Evolutionary conservation across 202 grass and related monocot genomes (phyloP).

Genomic region (Digitaria exilis): DNA sequence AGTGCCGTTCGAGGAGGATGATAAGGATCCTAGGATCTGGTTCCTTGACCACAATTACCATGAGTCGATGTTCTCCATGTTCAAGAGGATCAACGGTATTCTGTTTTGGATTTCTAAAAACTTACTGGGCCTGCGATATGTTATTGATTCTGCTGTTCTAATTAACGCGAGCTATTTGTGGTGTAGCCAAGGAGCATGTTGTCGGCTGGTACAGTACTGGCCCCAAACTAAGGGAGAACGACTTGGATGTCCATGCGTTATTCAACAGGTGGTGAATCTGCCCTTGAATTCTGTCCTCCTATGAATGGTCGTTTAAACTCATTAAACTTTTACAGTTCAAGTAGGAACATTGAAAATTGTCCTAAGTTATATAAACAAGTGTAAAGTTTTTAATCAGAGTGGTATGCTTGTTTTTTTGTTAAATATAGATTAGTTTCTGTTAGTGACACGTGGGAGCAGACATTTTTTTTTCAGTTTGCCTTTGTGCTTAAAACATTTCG

Average conservation of each 20-base stretch:
- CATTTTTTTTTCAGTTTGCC: neutral
- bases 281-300: neutral
- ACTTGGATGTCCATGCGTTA: slow-evolving; percentile 86
- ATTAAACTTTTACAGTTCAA: neutral
- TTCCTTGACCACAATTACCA: slow-evolving; percentile 99
- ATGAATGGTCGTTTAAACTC: neutral
- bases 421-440: neutral
- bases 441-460: neutral
- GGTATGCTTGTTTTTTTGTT: neutral
- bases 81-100: slow-evolving; percentile 97
- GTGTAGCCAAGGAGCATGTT: slow-evolving; percentile 93
- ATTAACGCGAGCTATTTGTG: slow-evolving; percentile 23
- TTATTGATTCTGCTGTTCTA: slow-evolving; percentile 1
- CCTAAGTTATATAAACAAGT: neutral
- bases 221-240: slow-evolving; percentile 96
- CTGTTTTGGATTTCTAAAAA: neutral
- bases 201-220: slow-evolving; percentile 99
- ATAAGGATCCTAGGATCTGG: slow-evolving; percentile 97
- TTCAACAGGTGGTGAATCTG: slow-evolving; percentile 64
- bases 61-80: slow-evolving; percentile 96
- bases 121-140: neutral
- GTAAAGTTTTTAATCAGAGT: neutral
- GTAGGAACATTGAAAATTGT: neutral
- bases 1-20: slow-evolving; percentile 99
- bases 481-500: neutral